phyloP scores from a whole-genome alignment of 202 grass and related monocot genomes.

The Eragrostis tef region DNA sequence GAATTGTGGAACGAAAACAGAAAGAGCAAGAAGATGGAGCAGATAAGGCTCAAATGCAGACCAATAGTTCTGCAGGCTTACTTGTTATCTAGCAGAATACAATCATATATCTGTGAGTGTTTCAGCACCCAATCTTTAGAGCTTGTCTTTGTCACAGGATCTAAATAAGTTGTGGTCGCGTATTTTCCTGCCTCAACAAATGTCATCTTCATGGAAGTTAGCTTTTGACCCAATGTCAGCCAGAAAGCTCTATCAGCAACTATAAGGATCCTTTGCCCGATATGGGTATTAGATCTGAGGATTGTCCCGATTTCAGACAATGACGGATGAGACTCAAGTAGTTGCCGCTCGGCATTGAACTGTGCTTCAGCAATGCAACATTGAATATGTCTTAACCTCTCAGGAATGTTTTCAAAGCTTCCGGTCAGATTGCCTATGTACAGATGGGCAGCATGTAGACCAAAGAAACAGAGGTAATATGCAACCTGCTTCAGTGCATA shows the following conservation, averaged over 20 bases:
- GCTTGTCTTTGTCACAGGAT: conserved; percentile 28
- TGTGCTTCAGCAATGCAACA: conserved; percentile 54
- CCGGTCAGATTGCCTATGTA: conserved; percentile 59
- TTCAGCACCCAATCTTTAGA: conserved; percentile 51
- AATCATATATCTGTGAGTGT: conserved; percentile 52
- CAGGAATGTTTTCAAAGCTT: conserved; percentile 57
- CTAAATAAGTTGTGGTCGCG: conserved; percentile 41
- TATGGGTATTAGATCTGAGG: conserved; percentile 50
- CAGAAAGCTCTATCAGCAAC: conserved; percentile 68
- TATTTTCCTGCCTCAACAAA: conserved; percentile 44
- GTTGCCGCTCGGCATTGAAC: conserved; percentile 49
- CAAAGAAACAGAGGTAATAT: conserved; percentile 81
- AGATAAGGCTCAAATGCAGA: conserved; percentile 3
- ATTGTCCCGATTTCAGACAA: conserved; percentile 60
- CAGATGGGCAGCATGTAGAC: conserved; percentile 66
- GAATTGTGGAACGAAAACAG: conserved; percentile 25
- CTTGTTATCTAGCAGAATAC: conserved; percentile 65
- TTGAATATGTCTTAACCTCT: conserved; percentile 61
- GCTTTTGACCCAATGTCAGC: conserved; percentile 62
- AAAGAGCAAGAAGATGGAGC: conserved; percentile 15
- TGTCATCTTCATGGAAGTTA: conserved; percentile 66
- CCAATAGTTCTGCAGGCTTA: conserved; percentile 45
- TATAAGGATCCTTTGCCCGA: conserved; percentile 58
- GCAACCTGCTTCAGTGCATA: conserved; percentile 73
- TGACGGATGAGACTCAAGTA: conserved; percentile 64